Evolutionary conservation across 176 grass and related monocot species (phyloP).

Genomic region (Melocanna baccifera): DNA sequence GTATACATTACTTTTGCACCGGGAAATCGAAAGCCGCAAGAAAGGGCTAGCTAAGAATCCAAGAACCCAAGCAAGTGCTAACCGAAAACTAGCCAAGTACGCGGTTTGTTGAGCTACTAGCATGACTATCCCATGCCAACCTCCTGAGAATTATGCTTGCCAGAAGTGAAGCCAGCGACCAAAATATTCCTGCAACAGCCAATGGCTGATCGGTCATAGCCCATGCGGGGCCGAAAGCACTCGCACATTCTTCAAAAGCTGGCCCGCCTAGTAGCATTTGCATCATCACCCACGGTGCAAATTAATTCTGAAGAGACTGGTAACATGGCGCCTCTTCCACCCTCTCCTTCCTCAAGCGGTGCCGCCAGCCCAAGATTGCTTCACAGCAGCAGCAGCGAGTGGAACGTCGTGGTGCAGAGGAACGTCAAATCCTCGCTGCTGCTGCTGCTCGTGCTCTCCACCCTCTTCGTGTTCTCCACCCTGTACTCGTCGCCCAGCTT

Average conservation of each 20-base stretch:
- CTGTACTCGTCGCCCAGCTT: slow-evolving; percentile 27
- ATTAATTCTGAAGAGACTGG: background rate
- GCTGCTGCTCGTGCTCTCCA: slow-evolving; percentile 49
- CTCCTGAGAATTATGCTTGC: slow-evolving; percentile 13
- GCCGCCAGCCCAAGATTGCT: slow-evolving; percentile 20
- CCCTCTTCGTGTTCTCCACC: slow-evolving; percentile 33
- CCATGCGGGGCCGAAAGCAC: background rate
- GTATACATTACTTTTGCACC: background rate
- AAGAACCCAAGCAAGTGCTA: background rate
- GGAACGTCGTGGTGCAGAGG: slow-evolving; percentile 36
- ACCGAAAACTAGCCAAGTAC: background rate
- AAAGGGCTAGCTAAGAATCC: background rate
- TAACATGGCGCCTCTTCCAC: slow-evolving; percentile 29
- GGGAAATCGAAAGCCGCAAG: background rate
- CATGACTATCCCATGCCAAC: slow-evolving; percentile 13
- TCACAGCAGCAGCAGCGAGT: slow-evolving; percentile 38
- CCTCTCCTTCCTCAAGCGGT: slow-evolving; percentile 7
- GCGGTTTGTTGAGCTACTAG: slow-evolving; percentile 38
- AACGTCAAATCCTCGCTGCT: slow-evolving; percentile 47
- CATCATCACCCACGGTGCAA: background rate
- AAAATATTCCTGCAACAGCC: background rate
- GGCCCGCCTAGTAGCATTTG: background rate
- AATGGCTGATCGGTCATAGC: background rate
- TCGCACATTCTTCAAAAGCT: slow-evolving; percentile 18
- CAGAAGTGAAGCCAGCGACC: slow-evolving; percentile 16